Conservation (phyloP, 257 asterid species). For the Solanum bulbocastanum region DNA sequence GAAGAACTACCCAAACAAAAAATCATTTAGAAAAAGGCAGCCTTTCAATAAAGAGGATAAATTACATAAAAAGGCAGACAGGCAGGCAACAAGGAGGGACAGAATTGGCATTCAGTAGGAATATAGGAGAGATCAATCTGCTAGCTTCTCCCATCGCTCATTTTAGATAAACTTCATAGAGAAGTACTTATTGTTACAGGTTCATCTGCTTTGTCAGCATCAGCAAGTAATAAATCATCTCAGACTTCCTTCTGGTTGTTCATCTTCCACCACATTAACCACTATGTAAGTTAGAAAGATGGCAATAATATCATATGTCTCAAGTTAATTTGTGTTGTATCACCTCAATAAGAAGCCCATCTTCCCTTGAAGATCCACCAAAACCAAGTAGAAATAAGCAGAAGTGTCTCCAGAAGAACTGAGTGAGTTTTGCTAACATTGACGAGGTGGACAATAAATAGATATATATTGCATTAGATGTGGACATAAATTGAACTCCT, state of each 20-base stretch:
- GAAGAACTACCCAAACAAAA: background rate
- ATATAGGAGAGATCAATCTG: background rate
- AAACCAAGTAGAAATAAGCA: background rate
- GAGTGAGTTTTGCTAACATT: background rate
- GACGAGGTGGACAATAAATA: background rate
- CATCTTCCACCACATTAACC: background rate
- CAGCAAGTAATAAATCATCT: background rate
- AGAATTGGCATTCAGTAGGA: background rate
- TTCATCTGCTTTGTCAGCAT: background rate
- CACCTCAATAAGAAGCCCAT: background rate
- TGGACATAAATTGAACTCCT: background rate
- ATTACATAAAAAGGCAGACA: background rate
- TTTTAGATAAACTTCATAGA: background rate
- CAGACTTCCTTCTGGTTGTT: background rate
- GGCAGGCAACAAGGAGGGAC: background rate
- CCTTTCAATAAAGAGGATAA: background rate
- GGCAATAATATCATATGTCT: background rate
- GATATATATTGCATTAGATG: background rate
- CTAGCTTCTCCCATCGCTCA: background rate
- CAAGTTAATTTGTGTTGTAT: background rate
- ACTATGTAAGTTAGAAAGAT: background rate
- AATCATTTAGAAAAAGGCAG: background rate
- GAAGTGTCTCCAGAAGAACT: background rate
- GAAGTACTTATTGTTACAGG: background rate
- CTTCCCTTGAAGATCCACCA: background rate